These are phyloP conservation scores for Nicotiana attenuata DNA, from an alignment of 257 asterid species.

Conservation along the genomic window DNA sequence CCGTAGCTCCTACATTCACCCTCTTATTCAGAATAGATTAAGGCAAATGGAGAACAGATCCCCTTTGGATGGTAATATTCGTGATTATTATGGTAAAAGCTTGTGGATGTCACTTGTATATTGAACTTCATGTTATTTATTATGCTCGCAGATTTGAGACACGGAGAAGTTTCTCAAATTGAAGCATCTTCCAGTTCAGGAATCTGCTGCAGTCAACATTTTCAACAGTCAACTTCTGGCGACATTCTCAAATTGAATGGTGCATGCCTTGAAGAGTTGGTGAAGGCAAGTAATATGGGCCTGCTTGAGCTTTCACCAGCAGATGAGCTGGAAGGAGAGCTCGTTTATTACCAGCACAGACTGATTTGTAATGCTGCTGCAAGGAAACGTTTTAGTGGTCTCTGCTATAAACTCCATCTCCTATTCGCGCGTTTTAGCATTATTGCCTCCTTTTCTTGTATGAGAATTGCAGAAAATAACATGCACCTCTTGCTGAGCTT, in stretches of 20 bases:
- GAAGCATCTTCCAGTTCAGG: conserved; percentile 85
- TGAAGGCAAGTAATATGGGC: conserved; percentile 43
- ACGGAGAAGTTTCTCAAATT: conserved; percentile 51
- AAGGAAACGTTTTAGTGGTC: conserved; percentile 61
- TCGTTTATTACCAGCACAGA: conserved; percentile 63
- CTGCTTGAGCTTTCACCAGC: conserved; percentile 61
- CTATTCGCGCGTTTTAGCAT: not conserved
- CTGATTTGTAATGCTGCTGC: conserved; percentile 49
- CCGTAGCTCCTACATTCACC: conserved; percentile 51
- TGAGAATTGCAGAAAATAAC: not conserved
- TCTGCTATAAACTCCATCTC: conserved; percentile 23
- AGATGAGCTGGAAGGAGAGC: conserved; percentile 96
- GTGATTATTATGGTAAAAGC: conserved; percentile 46
- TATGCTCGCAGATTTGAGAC: conserved; percentile 50
- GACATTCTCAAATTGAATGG: conserved; percentile 33
- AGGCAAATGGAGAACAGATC: conserved; percentile 37
- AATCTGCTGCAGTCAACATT: conserved; percentile 55
- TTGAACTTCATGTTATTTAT: conserved; percentile 26
- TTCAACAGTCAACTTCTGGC: conserved; percentile 30
- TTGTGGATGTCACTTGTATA: not conserved
- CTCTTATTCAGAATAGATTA: conserved; percentile 49
- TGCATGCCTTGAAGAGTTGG: conserved; percentile 47
- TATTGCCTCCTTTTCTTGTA: conserved; percentile 4
- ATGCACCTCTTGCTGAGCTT: not conserved
- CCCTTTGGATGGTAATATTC: conserved; percentile 25